phyloP scores from a whole-genome alignment of 768 basidiomycete genomes.

The Zangia roseola region DNA sequence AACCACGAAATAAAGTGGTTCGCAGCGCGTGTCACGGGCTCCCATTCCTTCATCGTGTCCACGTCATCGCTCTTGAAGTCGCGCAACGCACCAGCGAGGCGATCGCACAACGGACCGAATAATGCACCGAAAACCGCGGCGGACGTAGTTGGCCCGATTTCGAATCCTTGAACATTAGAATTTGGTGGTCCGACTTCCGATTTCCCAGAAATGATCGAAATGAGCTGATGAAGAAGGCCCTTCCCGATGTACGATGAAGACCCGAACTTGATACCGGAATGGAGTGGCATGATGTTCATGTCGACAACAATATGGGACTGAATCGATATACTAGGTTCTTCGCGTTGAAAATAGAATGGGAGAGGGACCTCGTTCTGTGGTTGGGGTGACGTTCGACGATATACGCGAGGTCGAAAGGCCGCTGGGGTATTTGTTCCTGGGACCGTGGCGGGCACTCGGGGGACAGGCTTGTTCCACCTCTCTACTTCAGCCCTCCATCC shows the following conservation, averaged over 20 bases:
- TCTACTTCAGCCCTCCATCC: constrained; percentile 32
- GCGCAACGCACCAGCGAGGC: constrained; percentile 38
- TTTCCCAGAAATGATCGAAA: constrained; percentile 36
- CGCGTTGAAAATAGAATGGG: constrained; percentile 14
- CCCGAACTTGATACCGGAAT: constrained; percentile 51
- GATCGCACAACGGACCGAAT: constrained; percentile 48
- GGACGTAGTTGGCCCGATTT: constrained; percentile 44
- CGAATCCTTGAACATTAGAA: constrained; percentile 38
- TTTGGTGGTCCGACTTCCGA: constrained; percentile 29
- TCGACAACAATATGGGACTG: constrained; percentile 40
- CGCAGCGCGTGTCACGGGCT: constrained; percentile 36
- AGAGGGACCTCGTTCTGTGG: constrained; percentile 12
- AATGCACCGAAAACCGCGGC: constrained; percentile 43
- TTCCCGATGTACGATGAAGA: constrained; percentile 54
- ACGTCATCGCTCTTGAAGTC: constrained; percentile 30
- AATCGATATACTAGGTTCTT: neutral
- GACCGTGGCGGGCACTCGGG: constrained; percentile 10
- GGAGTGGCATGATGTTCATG: constrained; percentile 49
- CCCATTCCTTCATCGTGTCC: constrained; percentile 38
- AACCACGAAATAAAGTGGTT: constrained; percentile 50
- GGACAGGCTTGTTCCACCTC: constrained; percentile 29
- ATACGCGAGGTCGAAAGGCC: constrained; percentile 11
- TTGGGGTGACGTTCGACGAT: constrained; percentile 13
- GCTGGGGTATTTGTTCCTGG: neutral
- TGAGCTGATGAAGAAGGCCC: constrained; percentile 59